These are phyloP conservation scores for Erigeron canadensis DNA, from an alignment of 129 eudicot genomes.

Conservation along the genomic window DNA sequence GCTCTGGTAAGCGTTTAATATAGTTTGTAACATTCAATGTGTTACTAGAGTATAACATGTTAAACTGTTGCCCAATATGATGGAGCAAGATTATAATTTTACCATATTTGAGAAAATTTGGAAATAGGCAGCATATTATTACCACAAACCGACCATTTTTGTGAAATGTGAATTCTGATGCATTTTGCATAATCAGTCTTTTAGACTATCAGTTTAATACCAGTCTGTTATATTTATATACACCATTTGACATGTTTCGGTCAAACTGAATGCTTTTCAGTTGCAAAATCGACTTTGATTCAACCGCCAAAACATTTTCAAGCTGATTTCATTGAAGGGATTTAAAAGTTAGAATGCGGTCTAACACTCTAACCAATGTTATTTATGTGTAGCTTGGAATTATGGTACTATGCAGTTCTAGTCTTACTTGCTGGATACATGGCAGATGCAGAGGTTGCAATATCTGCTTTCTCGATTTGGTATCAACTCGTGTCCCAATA, in stretches of 20 bases:
- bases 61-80: background rate
- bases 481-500: conserved; percentile 18
- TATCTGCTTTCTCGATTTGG: conserved; percentile 82
- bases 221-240: background rate
- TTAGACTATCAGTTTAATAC: background rate
- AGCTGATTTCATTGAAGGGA: background rate
- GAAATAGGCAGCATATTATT: no score
- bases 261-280: background rate
- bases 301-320: background rate
- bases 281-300: background rate
- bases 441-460: conserved; percentile 63
- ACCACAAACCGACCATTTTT: no score
- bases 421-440: conserved; percentile 76
- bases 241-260: background rate
- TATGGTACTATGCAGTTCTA: conserved; percentile 73
- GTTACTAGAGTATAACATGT: no score
- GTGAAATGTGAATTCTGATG: no score
- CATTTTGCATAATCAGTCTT: no score
- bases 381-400: conserved; percentile 52
- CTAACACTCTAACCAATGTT: background rate
- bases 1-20: conserved; percentile 51
- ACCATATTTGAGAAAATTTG: no score
- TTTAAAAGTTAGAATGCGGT: background rate
- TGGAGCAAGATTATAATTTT: background rate
- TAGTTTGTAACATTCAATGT: background rate